Evolutionary conservation across 805 yeast genomes (phyloP), one percentile per base, ranked within the genome.

Genomic region (Priceomyces castillae): DNA sequence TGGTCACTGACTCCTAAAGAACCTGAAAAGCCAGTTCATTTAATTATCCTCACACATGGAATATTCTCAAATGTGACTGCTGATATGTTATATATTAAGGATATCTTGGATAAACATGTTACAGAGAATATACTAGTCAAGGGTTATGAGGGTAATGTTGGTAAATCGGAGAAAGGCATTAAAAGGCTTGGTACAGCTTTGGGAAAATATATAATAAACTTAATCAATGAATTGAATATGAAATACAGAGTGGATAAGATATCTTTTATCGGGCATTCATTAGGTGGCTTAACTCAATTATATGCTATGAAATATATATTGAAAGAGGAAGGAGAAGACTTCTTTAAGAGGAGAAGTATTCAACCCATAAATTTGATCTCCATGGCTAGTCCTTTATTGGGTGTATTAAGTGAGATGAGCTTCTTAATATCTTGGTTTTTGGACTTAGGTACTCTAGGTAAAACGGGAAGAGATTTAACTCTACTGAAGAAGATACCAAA

Each of bases 391-490:
- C 77, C 77, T 9, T 52, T 71, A 39, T 55, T 71, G 19, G 77
- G 77, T 4, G 62, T 71, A 1, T 53, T 71, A 37, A 63, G 64
- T 51, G 77, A 71, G 46, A 58, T 67, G 56, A 69, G 71, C 45
- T 59, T 69, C 34, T 40, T 62, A 35, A 59, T 71, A 23, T 57
- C 67, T 22, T 67, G 73, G 72, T 65, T 71, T 35, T 54, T 71
- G 37, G 75, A 70, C 46, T 44, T 71, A 20, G 77, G 77, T 5
- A 69, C 75, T 1, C 51, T 71, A 34, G 77, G 77, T 12, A 69
- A 65, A 43, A 71, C 76, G 1, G 77, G 77, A 2, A 57, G 76
- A 28, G 77, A 71, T 50, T 55, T 71, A 43, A 69, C 76, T 4
- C 56, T 71, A 23, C 62, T 60, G 57, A 65, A 62, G 40, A 53